Evolutionary conservation across 768 basidiomycete species (phyloP).

Genomic region (Pleurotus eryngii): DNA sequence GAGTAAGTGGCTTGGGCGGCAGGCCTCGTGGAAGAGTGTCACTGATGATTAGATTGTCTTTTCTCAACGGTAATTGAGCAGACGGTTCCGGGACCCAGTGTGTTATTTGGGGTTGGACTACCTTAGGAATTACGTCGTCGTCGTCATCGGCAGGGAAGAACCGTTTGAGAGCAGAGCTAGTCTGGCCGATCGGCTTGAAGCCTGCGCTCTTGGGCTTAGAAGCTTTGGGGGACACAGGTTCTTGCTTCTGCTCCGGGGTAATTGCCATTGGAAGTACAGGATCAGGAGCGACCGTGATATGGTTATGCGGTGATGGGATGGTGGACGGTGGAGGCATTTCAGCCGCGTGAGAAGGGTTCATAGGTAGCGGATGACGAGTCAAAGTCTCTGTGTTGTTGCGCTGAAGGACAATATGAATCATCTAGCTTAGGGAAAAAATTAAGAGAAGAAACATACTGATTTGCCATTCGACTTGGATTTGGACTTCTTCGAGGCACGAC

Average conservation of each 20-base stretch:
- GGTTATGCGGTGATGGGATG: constrained; percentile 5
- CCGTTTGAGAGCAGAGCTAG: constrained; percentile 58
- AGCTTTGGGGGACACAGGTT: constrained; percentile 16
- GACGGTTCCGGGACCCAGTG: constrained; percentile 4
- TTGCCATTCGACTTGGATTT: constrained; percentile 33
- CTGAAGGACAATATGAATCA: constrained; percentile 10
- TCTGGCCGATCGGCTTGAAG: constrained; percentile 65
- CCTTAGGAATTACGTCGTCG: constrained; percentile 29
- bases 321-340: constrained; percentile 9
- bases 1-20: not conserved
- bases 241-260: constrained; percentile 9
- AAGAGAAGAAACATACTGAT: constrained; percentile 15
- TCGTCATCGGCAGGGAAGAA: constrained; percentile 87
- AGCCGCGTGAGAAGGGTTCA: not conserved
- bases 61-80: not conserved
- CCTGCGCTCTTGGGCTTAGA: constrained; percentile 40
- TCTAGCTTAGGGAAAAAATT: constrained; percentile 28
- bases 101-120: constrained; percentile 1
- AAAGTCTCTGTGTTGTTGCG: constrained; percentile 7
- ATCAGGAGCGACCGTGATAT: not conserved
- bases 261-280: not conserved
- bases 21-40: not conserved
- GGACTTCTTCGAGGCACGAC: constrained; percentile 17
- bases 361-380: not conserved
- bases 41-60: not conserved